Evolutionary conservation across 441 rosid species (phyloP), one percentile per base, ranked within the genome.

Genomic region (Viola pubescens): DNA sequence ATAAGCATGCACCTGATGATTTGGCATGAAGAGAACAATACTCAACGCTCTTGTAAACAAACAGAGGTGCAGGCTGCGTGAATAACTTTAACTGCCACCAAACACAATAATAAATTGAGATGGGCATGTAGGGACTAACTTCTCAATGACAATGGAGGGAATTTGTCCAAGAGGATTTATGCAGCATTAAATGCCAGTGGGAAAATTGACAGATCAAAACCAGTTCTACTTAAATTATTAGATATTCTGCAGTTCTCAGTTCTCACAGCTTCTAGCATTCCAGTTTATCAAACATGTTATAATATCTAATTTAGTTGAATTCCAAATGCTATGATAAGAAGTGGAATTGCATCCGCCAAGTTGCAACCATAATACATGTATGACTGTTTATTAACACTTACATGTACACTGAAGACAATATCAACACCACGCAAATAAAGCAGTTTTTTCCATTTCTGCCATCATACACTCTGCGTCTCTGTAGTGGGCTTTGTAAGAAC

Each of bases 381-480:
- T 41, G 41, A 59, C 9, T 12, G 37, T 8, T 38, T 34, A 52
- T 10, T 40, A 11, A 8, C 16, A 75, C 83, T 69, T 74, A 82
- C 88, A 66, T 78, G 88, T 59, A 83, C 88, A 70, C 67, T 80
- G 78, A 82, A 80, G 66, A 80, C 81, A 37, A 82, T 68, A 57
- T 80, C 85, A 37, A 80, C 80, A 42, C 78, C 72, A 49, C 74
- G 64, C 0, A 72, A 65, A 51, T 80, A 82, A 6, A 82, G 81
- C 63, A 82, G 54, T 34, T 74, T 83, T 83, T 71, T 85, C 91
- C 88, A 85, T 77, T 52, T 67, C 83, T 54, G 70, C 69, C 74
- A 75, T 77, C 91, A 81, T 85, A 66, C 91, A 85, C 66, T 83
- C 91, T 13, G 80, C 86, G 48, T 81, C 91, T 70, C 85, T 79